Percentiles rank a stretch among this genome's conserved stretches.
Conservation (phyloP, 306 rosid genomes). For the Phaseolus lunatus region DNA sequence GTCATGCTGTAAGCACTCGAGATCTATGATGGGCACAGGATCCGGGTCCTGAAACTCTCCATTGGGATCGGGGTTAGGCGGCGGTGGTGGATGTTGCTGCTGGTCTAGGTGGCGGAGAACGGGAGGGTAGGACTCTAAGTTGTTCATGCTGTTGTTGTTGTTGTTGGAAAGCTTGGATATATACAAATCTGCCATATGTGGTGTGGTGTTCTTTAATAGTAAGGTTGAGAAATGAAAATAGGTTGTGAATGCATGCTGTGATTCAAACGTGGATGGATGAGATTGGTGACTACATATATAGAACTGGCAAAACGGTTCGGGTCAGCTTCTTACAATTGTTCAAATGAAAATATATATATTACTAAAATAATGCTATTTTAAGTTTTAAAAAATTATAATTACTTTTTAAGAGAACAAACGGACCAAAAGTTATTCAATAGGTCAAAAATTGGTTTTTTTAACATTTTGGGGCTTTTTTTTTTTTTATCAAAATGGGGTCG, state of each 20-base stretch:
- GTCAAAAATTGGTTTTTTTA: no score
- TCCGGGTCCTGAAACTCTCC: conserved; percentile 6
- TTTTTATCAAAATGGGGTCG: no score
- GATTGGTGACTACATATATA: not conserved
- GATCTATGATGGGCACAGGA: conserved; percentile 64
- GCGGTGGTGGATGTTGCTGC: not conserved
- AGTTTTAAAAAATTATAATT: no score
- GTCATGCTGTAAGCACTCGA: conserved; percentile 40
- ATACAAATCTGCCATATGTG: not conserved
- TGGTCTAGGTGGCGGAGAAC: conserved; percentile 40
- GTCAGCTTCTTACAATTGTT: no score
- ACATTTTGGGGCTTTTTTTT: no score
- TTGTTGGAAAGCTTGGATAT: not conserved
- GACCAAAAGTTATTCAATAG: no score
- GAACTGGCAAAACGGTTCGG: no score
- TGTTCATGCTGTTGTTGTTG: conserved; percentile 11
- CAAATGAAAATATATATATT: no score
- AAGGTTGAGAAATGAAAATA: not conserved
- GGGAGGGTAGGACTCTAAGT: conserved; percentile 63
- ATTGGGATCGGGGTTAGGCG: not conserved
- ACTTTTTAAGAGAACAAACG: no score
- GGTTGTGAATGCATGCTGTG: not conserved
- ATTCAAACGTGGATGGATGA: not conserved
- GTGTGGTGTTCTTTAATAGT: not conserved
- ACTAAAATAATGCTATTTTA: no score